These are phyloP conservation scores for Leccinum subgranulosum DNA, from an alignment of 768 basidiomycete genomes.

Conservation along the genomic window DNA sequence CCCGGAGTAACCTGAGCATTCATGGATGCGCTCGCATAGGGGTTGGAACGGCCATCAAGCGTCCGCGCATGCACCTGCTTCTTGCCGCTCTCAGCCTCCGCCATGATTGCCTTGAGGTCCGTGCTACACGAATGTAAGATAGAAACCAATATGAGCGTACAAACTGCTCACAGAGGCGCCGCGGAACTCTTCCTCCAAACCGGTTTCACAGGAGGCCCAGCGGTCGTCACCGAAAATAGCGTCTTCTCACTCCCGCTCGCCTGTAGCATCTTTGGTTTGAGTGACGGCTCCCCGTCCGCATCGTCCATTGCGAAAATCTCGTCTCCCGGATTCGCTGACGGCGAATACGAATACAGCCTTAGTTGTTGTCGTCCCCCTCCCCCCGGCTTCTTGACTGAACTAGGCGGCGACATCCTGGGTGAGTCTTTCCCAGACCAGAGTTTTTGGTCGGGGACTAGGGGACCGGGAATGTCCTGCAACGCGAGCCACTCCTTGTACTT, in stretches of 20 bases:
- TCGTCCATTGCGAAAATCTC: constrained; percentile 89
- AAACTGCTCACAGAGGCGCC: constrained; percentile 46
- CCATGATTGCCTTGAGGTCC: constrained; percentile 86
- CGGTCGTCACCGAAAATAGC: background rate
- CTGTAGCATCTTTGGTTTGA: constrained; percentile 19
- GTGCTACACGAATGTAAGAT: constrained; percentile 43
- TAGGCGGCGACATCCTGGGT: constrained; percentile 32
- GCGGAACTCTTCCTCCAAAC: constrained; percentile 49
- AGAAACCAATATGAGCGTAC: constrained; percentile 7
- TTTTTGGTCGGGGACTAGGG: constrained; percentile 39
- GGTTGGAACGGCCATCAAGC: background rate
- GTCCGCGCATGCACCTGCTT: constrained; percentile 3
- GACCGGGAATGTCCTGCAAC: constrained; percentile 61
- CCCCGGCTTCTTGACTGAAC: constrained; percentile 13
- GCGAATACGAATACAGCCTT: constrained; percentile 8
- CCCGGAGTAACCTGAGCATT: background rate
- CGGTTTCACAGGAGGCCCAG: constrained; percentile 17
- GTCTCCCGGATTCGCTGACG: constrained; percentile 40
- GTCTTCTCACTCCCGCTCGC: constrained; percentile 1
- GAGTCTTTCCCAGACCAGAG: constrained; percentile 24
- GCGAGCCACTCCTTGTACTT: constrained; percentile 71
- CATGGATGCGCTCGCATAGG: background rate
- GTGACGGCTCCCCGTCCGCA: constrained; percentile 38
- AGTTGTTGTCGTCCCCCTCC: background rate
- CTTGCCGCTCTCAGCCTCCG: constrained; percentile 55